These are phyloP conservation scores for Oidiodendron maius DNA, from an alignment of 495 filamentous ascomycete species.

Conservation along the genomic window DNA sequence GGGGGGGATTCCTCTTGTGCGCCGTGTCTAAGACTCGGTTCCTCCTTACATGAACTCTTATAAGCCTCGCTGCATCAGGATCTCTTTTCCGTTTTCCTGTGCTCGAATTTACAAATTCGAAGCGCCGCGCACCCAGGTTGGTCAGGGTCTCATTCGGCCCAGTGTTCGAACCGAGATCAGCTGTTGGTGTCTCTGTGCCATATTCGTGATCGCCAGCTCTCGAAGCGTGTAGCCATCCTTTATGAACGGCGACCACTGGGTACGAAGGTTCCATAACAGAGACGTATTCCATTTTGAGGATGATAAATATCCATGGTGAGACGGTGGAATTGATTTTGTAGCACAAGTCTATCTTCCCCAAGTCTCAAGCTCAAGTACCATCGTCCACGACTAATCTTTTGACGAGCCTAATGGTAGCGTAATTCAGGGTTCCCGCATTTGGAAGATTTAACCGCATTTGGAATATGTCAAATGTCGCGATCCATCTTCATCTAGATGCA, in stretches of 20 bases:
- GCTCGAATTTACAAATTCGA: slow-evolving; percentile 4
- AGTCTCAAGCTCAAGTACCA: background rate
- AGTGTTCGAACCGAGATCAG: too few species aligned
- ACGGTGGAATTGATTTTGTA: background rate
- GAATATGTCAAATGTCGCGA: too few species aligned
- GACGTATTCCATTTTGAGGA: slow-evolving; percentile 4
- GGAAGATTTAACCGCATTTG: too few species aligned
- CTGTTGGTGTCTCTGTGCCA: background rate
- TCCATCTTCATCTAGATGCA: too few species aligned
- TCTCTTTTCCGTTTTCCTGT: background rate
- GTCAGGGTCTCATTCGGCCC: background rate
- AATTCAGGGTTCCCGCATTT: too few species aligned
- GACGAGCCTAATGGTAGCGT: too few species aligned
- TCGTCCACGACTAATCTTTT: too few species aligned
- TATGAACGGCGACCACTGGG: slow-evolving; percentile 7
- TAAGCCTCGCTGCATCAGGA: background rate
- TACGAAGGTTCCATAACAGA: background rate
- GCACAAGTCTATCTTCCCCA: background rate
- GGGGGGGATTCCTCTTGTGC: too few species aligned
- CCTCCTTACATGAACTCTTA: slow-evolving; percentile 6
- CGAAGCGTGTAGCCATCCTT: slow-evolving; percentile 1
- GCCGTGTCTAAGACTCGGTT: too few species aligned
- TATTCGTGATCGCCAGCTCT: background rate
- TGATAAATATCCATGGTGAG: background rate
- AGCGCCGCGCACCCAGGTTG: background rate